These are phyloP conservation scores for Collybia sp. DNA, from an alignment of 768 basidiomycete species.

Conservation along the genomic window DNA sequence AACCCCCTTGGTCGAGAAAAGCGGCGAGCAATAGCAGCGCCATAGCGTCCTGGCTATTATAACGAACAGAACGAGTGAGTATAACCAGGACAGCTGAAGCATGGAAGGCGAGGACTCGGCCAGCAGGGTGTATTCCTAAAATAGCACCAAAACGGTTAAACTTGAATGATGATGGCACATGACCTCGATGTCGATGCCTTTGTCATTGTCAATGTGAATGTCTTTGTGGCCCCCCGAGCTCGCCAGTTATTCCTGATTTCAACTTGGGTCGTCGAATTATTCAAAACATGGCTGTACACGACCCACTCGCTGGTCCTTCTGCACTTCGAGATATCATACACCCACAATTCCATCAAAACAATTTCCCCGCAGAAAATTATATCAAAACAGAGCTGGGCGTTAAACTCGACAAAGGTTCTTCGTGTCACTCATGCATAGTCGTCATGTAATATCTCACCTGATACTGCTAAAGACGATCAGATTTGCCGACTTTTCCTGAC, in stretches of 20 bases:
- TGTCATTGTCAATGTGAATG: too few species aligned
- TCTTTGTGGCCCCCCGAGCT: not conserved
- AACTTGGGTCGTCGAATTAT: too few species aligned
- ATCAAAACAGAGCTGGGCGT: conserved; percentile 80
- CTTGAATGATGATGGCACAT: too few species aligned
- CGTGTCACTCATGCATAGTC: not conserved
- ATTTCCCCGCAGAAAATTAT: conserved; percentile 74
- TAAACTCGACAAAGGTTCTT: conserved; percentile 88
- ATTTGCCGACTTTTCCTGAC: conserved; percentile 86
- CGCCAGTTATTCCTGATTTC: conserved; percentile 4
- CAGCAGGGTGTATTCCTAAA: too few species aligned
- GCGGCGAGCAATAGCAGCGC: not conserved
- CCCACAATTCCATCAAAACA: conserved; percentile 94
- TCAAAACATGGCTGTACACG: conserved; percentile 30
- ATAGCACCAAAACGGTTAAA: not conserved
- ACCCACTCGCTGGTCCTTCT: conserved; percentile 54
- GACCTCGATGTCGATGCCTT: too few species aligned
- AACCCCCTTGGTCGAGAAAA: conserved; percentile 2
- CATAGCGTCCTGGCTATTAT: conserved; percentile 9
- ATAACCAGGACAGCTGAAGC: not conserved
- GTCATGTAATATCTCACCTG: conserved; percentile 1
- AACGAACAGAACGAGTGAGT: conserved; percentile 4
- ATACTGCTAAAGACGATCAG: conserved; percentile 67
- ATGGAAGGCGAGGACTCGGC: too few species aligned
- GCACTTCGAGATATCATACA: conserved; percentile 65